These are phyloP conservation scores for Verticillium dahliae DNA, from an alignment of 2,329 filamentous ascomycete genomes.

Conservation along the genomic window DNA sequence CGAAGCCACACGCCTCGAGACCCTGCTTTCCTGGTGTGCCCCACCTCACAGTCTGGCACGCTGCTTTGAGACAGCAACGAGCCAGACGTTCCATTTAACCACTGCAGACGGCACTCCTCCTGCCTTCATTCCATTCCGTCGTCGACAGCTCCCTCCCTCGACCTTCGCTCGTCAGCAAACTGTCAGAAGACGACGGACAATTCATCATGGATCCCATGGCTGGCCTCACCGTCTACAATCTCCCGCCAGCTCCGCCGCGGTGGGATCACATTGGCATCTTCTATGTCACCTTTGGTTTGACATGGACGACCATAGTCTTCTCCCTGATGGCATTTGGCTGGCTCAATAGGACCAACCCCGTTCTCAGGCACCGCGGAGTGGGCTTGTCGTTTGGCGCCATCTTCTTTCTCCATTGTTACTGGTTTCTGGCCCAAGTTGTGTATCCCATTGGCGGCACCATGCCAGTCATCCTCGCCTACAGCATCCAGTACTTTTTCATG, in stretches of 20 bases:
- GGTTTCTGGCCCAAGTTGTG: slow-evolving; percentile 32
- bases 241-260: slow-evolving; percentile 15
- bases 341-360: slow-evolving; percentile 22
- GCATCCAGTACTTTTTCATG: slow-evolving; percentile 59
- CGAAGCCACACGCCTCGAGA: not conserved
- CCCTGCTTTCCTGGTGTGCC: not conserved
- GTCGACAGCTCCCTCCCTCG: not conserved
- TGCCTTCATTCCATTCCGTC: not conserved
- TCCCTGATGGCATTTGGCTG: slow-evolving; percentile 27
- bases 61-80: not conserved
- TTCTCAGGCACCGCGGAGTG: slow-evolving; percentile 34
- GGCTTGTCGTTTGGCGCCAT: slow-evolving; percentile 33
- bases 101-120: not conserved
- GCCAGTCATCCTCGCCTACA: slow-evolving; percentile 33
- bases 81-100: not conserved
- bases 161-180: not conserved
- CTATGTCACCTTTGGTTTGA: slow-evolving; percentile 18
- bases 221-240: slow-evolving; percentile 19
- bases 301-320: slow-evolving; percentile 22
- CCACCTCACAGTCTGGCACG: not conserved
- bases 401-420: slow-evolving; percentile 27
- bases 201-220: not conserved
- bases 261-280: slow-evolving; percentile 22
- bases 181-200: not conserved
- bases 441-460: slow-evolving; percentile 34